A percentile compares a stretch with the other conserved stretches of the same genome.
These are phyloP conservation scores for Zangia roseola DNA, from an alignment of 768 basidiomycete genomes.

Conservation along the genomic window DNA sequence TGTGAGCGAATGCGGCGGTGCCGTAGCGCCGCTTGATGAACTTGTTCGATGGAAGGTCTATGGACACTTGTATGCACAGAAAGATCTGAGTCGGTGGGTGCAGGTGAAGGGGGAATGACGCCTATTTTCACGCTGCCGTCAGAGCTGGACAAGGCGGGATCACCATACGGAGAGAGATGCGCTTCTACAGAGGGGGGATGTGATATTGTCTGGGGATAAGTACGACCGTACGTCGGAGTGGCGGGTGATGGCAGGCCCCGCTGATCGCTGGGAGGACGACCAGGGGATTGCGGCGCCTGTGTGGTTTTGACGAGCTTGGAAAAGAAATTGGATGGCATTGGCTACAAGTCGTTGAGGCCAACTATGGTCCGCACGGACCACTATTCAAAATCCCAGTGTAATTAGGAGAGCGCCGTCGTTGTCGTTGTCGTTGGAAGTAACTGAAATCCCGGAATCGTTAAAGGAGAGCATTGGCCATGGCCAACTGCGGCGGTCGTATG, in stretches of 20 bases:
- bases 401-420: not conserved
- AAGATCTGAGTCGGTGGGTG: slow-evolving; percentile 16
- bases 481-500: slow-evolving; percentile 1
- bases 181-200: slow-evolving; percentile 3
- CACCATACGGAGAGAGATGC: not conserved
- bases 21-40: slow-evolving; percentile 15
- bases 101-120: slow-evolving; percentile 30
- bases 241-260: not conserved
- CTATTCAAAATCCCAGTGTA: not conserved
- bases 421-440: not conserved
- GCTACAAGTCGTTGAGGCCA: not conserved
- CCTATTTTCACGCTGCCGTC: slow-evolving; percentile 30
- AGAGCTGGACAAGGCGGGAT: slow-evolving; percentile 11
- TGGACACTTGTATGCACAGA: not conserved
- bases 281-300: slow-evolving; percentile 7
- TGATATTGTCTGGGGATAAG: slow-evolving; percentile 12
- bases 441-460: not conserved
- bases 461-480: not conserved
- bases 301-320: slow-evolving; percentile 31
- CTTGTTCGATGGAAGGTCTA: slow-evolving; percentile 17
- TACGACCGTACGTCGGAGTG: not conserved
- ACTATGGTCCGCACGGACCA: slow-evolving; percentile 1
- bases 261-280: not conserved
- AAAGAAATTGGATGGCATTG: slow-evolving; percentile 31
- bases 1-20: slow-evolving; percentile 32